Evolutionary conservation across 306 rosid species (phyloP).

Genomic region (Arachis hypogaea): DNA sequence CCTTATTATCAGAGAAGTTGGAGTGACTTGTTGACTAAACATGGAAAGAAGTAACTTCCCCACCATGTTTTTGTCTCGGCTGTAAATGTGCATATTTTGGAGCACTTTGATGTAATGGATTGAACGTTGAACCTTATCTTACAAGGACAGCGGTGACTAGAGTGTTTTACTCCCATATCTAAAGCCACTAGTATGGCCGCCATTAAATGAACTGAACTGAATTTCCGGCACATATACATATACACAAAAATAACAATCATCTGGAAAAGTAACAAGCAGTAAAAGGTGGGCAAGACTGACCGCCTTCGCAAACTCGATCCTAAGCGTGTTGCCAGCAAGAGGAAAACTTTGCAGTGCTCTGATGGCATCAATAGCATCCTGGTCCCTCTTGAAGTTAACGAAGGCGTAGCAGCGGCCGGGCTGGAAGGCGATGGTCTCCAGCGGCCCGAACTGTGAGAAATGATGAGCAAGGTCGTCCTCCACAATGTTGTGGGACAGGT

Average conservation of each 20-base stretch:
- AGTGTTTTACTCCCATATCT: slow-evolving; percentile 22
- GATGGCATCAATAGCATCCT: slow-evolving; percentile 82
- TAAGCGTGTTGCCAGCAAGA: slow-evolving; percentile 79
- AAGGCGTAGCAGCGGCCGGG: slow-evolving; percentile 88
- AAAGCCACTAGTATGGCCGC: slow-evolving; percentile 12
- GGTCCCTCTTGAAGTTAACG: slow-evolving; percentile 72
- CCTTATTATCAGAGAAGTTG: slow-evolving; percentile 1
- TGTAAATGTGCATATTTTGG: slow-evolving; percentile 32
- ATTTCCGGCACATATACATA: slow-evolving; percentile 34
- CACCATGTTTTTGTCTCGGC: slow-evolving; percentile 24
- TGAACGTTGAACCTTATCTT: slow-evolving; percentile 14
- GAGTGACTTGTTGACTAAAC: slow-evolving; percentile 4
- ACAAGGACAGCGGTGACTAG: slow-evolving; percentile 22
- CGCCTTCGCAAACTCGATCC: slow-evolving; percentile 98
- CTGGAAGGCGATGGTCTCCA: slow-evolving; percentile 85
- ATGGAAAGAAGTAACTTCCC: slow-evolving; percentile 23
- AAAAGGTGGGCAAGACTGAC: slow-evolving; percentile 87
- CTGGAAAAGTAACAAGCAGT: slow-evolving; percentile 54
- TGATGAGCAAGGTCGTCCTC: slow-evolving; percentile 74
- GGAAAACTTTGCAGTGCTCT: slow-evolving; percentile 72
- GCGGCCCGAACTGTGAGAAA: slow-evolving; percentile 70
- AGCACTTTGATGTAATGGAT: slow-evolving; percentile 37
- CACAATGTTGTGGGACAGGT: slow-evolving; percentile 58
- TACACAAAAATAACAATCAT: slow-evolving; percentile 35
- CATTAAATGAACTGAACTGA: slow-evolving; percentile 33